Evolutionary conservation across 2,329 filamentous ascomycete species (phyloP), one percentile per base, ranked within the genome.

Genomic region (Trichophyton schoenleinii): DNA sequence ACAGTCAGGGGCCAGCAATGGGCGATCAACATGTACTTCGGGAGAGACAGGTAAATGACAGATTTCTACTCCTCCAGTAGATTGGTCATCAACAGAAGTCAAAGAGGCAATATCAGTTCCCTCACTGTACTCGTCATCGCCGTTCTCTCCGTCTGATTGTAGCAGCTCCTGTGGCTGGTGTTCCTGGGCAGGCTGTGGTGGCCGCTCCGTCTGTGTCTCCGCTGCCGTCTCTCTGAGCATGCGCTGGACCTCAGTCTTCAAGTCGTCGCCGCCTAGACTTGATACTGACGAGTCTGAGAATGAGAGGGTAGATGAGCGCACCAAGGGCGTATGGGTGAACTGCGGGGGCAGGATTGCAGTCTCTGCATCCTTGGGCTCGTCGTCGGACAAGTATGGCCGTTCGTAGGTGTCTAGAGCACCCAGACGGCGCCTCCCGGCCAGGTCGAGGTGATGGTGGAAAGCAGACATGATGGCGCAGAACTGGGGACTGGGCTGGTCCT

Each of bases 101-200:
- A 59, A 38, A 1, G 42, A 48, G 20, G 9, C 57, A 11, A 28
- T 46, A 15, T 59, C 57, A 6, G 57, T 42, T 31, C 41, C 57
- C 25, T 59, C 57, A 59, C 57, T 59, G 11, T 48, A 48, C 25
- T 59, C 57, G n/a, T 59, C 57, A 20, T 59, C 57, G 22, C 57
- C 57, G 34, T 59, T 48, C 41, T 59, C 57, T 20, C 57, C 57
- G n/a, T 48, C 57, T 2, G 57, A 46, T 25, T 59, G 57, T 6
- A 34, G 25, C 3, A 48, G 38, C 41, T 59, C 38, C 36, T 46
- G 25, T 18, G 42, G 42, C 15, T 42, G 38, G n/a, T 42, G 31
- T 9, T 58, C 28, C 13, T 57, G 28, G 28, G 28, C 28, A 31
- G 28, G 28, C 28, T 31, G 28, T 6, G 28, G 28, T 31, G 6